Base-by-base conservation (phyloP, 108 stramenopile species). In the Nitzschia palea region DNA sequence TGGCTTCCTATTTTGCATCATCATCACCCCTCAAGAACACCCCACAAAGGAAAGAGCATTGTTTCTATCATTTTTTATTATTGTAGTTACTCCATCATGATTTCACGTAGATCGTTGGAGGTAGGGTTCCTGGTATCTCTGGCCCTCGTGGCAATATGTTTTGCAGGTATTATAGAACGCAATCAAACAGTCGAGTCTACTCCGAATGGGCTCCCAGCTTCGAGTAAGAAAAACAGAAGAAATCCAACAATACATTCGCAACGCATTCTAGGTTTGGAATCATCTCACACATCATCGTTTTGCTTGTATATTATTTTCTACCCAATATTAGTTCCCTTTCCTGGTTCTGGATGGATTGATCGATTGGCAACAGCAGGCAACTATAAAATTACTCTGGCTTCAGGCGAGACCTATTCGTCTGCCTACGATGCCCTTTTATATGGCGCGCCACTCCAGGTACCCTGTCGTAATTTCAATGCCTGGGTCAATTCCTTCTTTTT, bases 401-500 rank as follows among this genome's bases (percentile, higher is more conserved):
- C 76, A 45, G 80, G 80, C 20, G 53, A 30, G 8, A 55, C 56
- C 14, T 85, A 76, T 45, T 51, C 69, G 1, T 80, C 76, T n/a
- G 84, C 68, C 1, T 85, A 79, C 59, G 84, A 67, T 9, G 84
- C 84, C 28, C 27, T 85, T 32, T 40, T 85, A 26, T 45, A 81
- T 51, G 70, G 74, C 32, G 62, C 62, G 4, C 82, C 86, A 1
- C 33, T 75, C 43, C 58, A 54, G 0, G 54, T 80, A 22, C 81
- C 83, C 1, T 80, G 77, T 36, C 80, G 81, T 23, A 85, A 85
- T 71, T 80, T 88, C 59, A 88, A 88, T 70, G 77, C 79, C 1
- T 88, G 65, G 55, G 40, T 88, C 53, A 88, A 88, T 62, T 85
- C 83, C 3, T 55, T 84, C 31, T 55, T 88, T 43, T 65, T 88